Evolutionary conservation across 371 early-diverging fungal genomes (phyloP).

Genomic region (Saksenaea vasiformis): DNA sequence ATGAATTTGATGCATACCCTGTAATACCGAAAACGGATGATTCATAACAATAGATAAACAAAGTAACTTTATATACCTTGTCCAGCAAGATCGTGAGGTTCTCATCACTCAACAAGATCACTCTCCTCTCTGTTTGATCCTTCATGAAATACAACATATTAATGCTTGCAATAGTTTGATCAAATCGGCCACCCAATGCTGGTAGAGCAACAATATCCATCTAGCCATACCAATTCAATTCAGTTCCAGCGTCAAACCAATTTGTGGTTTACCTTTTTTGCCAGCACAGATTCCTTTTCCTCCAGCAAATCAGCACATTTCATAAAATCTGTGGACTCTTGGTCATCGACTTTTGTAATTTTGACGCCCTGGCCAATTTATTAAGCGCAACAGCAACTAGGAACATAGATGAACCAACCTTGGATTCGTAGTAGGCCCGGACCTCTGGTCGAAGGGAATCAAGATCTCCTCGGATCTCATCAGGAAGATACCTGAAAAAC

Average conservation of each 20-base stretch:
- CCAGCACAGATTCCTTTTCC: slow-evolving; percentile 32
- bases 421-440: slow-evolving; percentile 63
- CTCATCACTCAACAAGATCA: slow-evolving; percentile 70
- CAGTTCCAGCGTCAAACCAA: not conserved
- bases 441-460: slow-evolving; percentile 78
- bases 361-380: slow-evolving; percentile 40
- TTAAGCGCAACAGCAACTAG: not conserved
- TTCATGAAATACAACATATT: slow-evolving; percentile 63
- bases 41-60: not conserved
- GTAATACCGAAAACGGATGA: not conserved
- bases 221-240: slow-evolving; percentile 13
- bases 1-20: slow-evolving; percentile 71
- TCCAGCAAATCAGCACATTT: slow-evolving; percentile 66
- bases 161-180: slow-evolving; percentile 83
- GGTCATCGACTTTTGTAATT: slow-evolving; percentile 54
- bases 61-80: slow-evolving; percentile 50
- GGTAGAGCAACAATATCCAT: slow-evolving; percentile 78
- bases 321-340: slow-evolving; percentile 86
- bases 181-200: slow-evolving; percentile 88
- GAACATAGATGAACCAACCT: slow-evolving; percentile 10
- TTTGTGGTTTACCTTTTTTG: slow-evolving; percentile 22
- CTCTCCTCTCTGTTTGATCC: slow-evolving; percentile 50
- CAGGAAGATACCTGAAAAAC: slow-evolving; percentile 68
- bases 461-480: slow-evolving; percentile 83
- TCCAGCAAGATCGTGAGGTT: slow-evolving; percentile 72